phyloP scores from a whole-genome alignment of 768 basidiomycete genomes.

The Candolleomyces eurysporus region DNA sequence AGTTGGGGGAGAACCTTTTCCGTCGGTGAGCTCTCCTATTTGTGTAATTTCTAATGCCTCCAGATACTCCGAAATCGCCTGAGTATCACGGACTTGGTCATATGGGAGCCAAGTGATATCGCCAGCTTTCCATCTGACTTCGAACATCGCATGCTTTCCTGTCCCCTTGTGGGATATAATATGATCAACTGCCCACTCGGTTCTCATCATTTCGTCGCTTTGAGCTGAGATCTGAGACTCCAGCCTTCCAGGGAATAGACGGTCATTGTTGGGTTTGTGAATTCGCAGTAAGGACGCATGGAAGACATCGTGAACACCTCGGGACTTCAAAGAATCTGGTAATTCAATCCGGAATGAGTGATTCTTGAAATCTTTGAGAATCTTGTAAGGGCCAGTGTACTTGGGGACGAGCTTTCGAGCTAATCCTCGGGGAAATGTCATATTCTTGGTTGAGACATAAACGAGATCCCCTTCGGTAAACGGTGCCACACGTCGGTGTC shows the following conservation, averaged over 20 bases:
- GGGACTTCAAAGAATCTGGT: conserved; percentile 12
- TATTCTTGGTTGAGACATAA: conserved; percentile 26
- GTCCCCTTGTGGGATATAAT: conserved; percentile 21
- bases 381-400: conserved; percentile 13
- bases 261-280: conserved; percentile 29
- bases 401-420: conserved; percentile 13
- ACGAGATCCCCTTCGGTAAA: conserved; percentile 7
- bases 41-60: not conserved
- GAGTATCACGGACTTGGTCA: conserved; percentile 1
- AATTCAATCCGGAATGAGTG: conserved; percentile 7
- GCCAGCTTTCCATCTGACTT: conserved; percentile 27
- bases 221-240: conserved; percentile 10
- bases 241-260: conserved; percentile 26
- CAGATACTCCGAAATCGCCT: not conserved
- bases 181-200: conserved; percentile 25
- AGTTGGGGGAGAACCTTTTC: not conserved
- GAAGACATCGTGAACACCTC: conserved; percentile 30
- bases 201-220: not conserved
- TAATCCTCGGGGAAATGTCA: conserved; percentile 14
- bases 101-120: conserved; percentile 32
- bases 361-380: conserved; percentile 8
- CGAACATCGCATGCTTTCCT: conserved; percentile 17
- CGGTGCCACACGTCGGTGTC: not conserved
- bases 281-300: conserved; percentile 29
- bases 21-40: not conserved